These are phyloP conservation scores for Pythium sukuiense DNA, from an alignment of 352 stramenopile genomes.

Conservation along the genomic window DNA sequence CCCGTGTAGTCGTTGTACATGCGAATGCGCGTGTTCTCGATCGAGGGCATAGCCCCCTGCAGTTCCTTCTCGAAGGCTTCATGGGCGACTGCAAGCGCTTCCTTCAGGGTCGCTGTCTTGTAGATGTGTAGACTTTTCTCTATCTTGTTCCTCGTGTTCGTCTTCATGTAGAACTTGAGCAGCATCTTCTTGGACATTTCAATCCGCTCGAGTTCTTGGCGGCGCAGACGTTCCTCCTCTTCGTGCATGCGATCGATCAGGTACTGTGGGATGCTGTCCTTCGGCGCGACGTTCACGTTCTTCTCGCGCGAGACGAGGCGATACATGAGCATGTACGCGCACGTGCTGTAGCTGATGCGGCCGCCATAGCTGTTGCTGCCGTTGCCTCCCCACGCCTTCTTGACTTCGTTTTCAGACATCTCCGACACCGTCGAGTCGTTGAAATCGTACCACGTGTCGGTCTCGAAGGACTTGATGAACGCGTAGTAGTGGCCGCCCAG, in stretches of 20 bases:
- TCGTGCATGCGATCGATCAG: constrained; percentile 63
- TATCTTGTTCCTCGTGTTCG: constrained; percentile 56
- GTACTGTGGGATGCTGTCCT: constrained; percentile 65
- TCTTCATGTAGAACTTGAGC: constrained; percentile 82
- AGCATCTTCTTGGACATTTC: constrained; percentile 78
- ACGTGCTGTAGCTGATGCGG: constrained; percentile 64
- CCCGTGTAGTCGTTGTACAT: constrained; percentile 81
- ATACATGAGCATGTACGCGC: constrained; percentile 93
- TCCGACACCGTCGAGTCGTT: constrained; percentile 84
- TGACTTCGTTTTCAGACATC: constrained; percentile 72
- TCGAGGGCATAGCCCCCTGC: constrained; percentile 42
- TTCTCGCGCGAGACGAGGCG: constrained; percentile 63
- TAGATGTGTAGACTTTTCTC: constrained; percentile 76
- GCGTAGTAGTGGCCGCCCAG: constrained; percentile 93
- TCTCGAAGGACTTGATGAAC: constrained; percentile 90
- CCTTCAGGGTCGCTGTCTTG: constrained; percentile 65
- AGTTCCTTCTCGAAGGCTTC: constrained; percentile 65
- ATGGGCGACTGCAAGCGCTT: constrained; percentile 44
- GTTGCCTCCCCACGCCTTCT: constrained; percentile 70
- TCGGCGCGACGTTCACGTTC: constrained; percentile 64
- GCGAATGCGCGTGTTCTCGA: constrained; percentile 62
- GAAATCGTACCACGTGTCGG: constrained; percentile 86
- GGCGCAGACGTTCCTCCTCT: constrained; percentile 61
- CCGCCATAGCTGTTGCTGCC: constrained; percentile 35
- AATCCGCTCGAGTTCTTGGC: constrained; percentile 59